Percentiles rank a stretch among this genome's conserved stretches.
Conservation (phyloP, 164 flowering plant genomes). For the Amborella trichopoda region DNA sequence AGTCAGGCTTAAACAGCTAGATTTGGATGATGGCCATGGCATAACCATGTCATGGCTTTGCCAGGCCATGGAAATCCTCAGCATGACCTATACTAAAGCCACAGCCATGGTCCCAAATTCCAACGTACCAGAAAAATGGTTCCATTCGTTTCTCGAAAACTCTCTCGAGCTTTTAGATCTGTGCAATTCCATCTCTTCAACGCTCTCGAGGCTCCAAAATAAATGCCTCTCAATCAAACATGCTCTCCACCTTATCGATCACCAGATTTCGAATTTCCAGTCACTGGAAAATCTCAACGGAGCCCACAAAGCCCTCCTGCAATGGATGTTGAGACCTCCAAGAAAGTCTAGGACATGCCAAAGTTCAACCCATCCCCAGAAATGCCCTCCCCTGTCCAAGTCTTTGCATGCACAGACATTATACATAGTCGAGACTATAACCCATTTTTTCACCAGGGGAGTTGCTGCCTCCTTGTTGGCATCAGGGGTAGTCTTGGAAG, state of each 20-base stretch:
- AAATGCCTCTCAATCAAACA: conserved; percentile 15
- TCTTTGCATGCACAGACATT: neutral
- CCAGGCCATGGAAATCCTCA: conserved; percentile 16
- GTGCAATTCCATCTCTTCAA: conserved; percentile 21
- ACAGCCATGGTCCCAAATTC: conserved; percentile 8
- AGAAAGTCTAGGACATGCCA: neutral
- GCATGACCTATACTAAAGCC: conserved; percentile 18
- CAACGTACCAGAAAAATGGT: neutral
- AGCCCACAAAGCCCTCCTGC: conserved; percentile 17
- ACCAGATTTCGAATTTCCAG: neutral
- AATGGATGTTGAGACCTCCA: conserved; percentile 5
- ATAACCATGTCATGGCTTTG: conserved; percentile 19
- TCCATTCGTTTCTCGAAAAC: conserved; percentile 14
- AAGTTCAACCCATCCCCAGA: neutral
- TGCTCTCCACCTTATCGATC: conserved; percentile 10
- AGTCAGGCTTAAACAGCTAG: conserved; percentile 14
- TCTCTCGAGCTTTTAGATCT: conserved; percentile 21
- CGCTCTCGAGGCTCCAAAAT: conserved; percentile 20
- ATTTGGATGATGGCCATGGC: conserved; percentile 6
- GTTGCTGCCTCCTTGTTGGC: neutral
- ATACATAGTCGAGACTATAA: neutral
- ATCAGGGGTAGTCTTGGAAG: neutral
- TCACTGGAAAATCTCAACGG: conserved; percentile 10
- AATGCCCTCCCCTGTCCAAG: neutral
- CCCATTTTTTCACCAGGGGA: neutral